phyloP scores from a whole-genome alignment of 2,329 filamentous ascomycete species.

The Pestalotiopsis fici region DNA sequence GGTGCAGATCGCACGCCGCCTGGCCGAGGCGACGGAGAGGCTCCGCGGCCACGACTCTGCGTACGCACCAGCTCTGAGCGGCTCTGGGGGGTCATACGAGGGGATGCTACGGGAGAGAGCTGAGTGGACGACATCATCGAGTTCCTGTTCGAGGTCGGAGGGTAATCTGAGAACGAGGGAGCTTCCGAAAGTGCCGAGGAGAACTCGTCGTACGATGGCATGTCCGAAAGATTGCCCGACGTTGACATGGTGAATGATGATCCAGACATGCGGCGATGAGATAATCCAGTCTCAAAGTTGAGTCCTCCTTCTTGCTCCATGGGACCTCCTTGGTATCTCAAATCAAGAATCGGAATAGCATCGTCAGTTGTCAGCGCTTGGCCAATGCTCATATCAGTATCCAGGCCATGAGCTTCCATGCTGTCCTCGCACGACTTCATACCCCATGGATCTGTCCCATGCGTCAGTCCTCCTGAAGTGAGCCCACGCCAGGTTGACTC shows the following conservation, averaged over 20 bases:
- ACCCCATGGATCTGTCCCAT: conserved; percentile 45
- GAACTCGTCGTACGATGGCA: conserved; percentile 72
- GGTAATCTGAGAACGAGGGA: conserved; percentile 69
- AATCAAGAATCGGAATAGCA: conserved; percentile 61
- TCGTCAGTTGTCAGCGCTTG: conserved; percentile 66
- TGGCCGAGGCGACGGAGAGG: conserved; percentile 71
- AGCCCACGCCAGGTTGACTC: conserved; percentile 29
- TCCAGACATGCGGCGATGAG: conserved; percentile 67
- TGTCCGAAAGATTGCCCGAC: conserved; percentile 64
- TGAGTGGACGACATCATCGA: conserved; percentile 72
- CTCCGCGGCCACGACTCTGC: conserved; percentile 65
- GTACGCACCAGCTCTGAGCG: conserved; percentile 63
- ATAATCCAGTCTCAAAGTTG: conserved; percentile 52
- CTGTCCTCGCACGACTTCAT: conserved; percentile 59
- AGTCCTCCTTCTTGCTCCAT: conserved; percentile 51
- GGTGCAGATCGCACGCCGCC: conserved; percentile 65
- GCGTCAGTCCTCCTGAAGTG: conserved; percentile 20
- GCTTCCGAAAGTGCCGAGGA: conserved; percentile 67
- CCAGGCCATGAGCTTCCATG: conserved; percentile 55
- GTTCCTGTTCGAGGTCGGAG: conserved; percentile 66
- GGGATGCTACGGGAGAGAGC: conserved; percentile 72
- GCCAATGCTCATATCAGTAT: conserved; percentile 60
- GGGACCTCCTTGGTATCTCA: conserved; percentile 50
- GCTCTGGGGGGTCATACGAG: conserved; percentile 62
- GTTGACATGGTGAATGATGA: conserved; percentile 76